Evolutionary conservation across 495 filamentous ascomycete species (phyloP).

Genomic region (Delitschia confertaspora): DNA sequence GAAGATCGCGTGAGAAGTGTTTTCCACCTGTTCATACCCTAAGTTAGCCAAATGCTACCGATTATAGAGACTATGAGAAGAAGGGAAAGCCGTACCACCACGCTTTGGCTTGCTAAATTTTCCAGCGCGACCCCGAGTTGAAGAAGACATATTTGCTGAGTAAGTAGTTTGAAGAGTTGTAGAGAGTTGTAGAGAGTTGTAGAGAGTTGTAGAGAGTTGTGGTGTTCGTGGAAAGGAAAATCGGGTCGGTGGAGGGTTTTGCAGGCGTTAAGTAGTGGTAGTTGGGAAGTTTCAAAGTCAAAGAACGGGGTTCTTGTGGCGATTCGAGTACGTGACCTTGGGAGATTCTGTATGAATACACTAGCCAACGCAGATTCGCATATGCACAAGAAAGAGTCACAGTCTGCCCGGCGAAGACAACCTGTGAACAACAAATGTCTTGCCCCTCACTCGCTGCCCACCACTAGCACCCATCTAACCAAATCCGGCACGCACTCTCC

Average conservation of each 20-base stretch:
- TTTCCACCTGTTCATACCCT: constrained; percentile 62
- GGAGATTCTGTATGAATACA: no score
- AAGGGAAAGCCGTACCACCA: constrained; percentile 46
- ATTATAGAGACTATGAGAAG: constrained; percentile 1
- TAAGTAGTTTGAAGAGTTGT: constrained; percentile 3
- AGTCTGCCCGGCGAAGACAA: neutral
- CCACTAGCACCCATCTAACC: no score
- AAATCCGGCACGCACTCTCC: constrained; percentile 1
- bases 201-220: neutral
- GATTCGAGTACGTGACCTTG: no score
- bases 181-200: neutral
- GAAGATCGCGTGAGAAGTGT: constrained; percentile 83
- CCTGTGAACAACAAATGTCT: neutral
- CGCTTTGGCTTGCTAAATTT: constrained; percentile 91
- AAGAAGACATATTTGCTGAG: constrained; percentile 49
- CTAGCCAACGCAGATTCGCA: no score
- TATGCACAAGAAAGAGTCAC: constrained; percentile 4
- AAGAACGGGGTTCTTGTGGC: no score
- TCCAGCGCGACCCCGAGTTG: constrained; percentile 63
- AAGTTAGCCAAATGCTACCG: constrained; percentile 8
- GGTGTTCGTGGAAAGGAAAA: neutral
- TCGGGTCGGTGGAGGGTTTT: neutral
- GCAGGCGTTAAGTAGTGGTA: neutral
- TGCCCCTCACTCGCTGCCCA: neutral
- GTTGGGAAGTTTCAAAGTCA: neutral